Evolutionary conservation across 2,329 filamentous ascomycete species (phyloP), one percentile per base, ranked within the genome.

Genomic region (Plenodomus lindquistii): DNA sequence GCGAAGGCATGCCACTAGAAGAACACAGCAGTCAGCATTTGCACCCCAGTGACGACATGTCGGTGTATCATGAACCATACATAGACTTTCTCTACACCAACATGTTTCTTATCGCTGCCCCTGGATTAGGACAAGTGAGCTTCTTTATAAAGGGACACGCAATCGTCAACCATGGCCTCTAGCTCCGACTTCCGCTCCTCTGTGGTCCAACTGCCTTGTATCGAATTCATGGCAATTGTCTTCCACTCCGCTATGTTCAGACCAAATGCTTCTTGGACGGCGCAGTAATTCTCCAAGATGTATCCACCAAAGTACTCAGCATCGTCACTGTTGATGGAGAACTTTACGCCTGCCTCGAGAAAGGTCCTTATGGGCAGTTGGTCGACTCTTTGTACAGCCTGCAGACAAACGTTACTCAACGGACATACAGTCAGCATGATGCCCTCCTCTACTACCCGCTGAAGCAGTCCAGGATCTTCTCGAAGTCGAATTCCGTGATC

Each of bases 251-350:
- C 70, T 3, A 85, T 71, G 18, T 70, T 79, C 55, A 92, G 69
- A 3, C 74, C 66, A 67, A 90, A 90, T 0, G 85, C 83, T 36
- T 89, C 85, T 69, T 92, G 87, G 22, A 92, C 85, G 1, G 85
- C 85, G 60, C 83, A 86, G 72, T 87, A 91, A 58, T 91, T 91
- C 60, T 88, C 86, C 42, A 88, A 73, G 44, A 91, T 82, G 69
- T 90, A 91, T 0, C 83, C 85, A 2, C 87, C 86, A 73, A 92
- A 91, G 40, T 63, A 63, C 0, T 58, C 60, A n/a, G 60, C 58
- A 37, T 63, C 60, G 38, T 63, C 60, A 57, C 84, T 87, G 70
- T 90, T 90, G 67, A 91, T 82, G 46, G 83, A 87, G 69, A 90
- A 89, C 52, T 75, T 78, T 34, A 90, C 83, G 0, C 85, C 83